Base-by-base conservation (phyloP, 1,284 basidiomycete genomes). In the Cystobasidium slooffiae region DNA sequence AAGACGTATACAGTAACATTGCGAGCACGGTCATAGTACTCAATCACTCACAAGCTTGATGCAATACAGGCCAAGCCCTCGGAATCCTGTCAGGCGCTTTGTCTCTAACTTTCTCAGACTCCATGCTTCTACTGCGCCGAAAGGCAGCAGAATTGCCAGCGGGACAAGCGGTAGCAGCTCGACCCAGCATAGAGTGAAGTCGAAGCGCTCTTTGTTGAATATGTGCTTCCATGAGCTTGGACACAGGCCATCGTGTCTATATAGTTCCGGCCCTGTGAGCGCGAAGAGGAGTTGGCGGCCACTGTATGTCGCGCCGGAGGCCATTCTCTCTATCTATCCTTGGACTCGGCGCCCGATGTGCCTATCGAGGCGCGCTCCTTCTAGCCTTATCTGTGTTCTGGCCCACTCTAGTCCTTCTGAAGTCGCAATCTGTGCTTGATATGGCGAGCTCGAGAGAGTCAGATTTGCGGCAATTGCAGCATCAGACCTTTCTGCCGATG, bases 81-180 rank as follows among this genome's bases (percentile, higher is more conserved):
- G 44, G 53, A 51, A 56, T 0, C 58, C 65, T 46, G 18, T 47
- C 39, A 73, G n/a, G 12, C 70, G 70, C 52, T 73, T 73, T 5
- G 22, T 39, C 39, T 62, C 59, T 24, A 73, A 52, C 62, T 66
- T 65, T 37, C 63, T 61, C 51, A 73, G 44, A 46, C 62, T 65
- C 62, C 61, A 73, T 37, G 56, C 52, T 52, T 73, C 70, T 6
- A 37, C 41, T 31, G 59, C 62, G 12, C 70, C 70, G 53, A 47
- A 73, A 0, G 63, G 63, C 24, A 73, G 37, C 39, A 73, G 70
- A 31, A 73, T 56, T 18, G 70, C 61, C 39, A 73, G 70, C 43
- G 70, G 70, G 10, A 73, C 6, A 2, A 73, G 63, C 31, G 70
- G 70, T 22, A 73, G 70, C 52, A 73, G 53, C 41, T 73, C 70